A percentile compares a stretch with the other conserved stretches of the same genome.
Conservation (phyloP, 257 asterid genomes). For the Sherardia arvensis region DNA sequence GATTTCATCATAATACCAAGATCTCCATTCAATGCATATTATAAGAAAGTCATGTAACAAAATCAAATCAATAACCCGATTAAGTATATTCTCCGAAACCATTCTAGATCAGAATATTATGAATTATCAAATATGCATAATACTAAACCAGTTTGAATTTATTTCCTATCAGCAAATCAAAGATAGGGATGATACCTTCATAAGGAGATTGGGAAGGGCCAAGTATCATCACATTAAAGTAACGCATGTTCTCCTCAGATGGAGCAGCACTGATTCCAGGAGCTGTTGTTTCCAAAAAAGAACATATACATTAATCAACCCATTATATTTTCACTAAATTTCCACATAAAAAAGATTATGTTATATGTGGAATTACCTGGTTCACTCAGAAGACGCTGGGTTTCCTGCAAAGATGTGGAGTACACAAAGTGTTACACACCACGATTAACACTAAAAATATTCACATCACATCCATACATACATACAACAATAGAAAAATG, state of each 20-base stretch:
- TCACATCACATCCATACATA: too few species aligned
- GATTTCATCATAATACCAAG: neutral
- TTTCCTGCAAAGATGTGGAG: constrained; percentile 47
- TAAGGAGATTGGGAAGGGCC: constrained; percentile 98
- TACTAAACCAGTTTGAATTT: neutral
- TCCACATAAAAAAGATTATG: neutral
- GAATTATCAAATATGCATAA: neutral
- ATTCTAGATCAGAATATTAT: neutral
- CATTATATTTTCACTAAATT: too few species aligned
- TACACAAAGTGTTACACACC: constrained; percentile 2
- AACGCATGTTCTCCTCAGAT: constrained; percentile 95
- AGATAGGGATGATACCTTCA: constrained; percentile 48
- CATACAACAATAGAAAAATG: neutral
- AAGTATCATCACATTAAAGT: constrained; percentile 97
- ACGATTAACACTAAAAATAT: constrained; percentile 3
- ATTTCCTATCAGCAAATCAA: neutral
- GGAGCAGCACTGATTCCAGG: constrained; percentile 99
- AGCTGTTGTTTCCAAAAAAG: constrained; percentile 32
- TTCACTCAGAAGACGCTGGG: constrained; percentile 97
- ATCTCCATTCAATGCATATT: neutral
- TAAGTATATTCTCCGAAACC: neutral
- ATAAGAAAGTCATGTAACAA: neutral
- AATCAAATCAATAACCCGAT: too few species aligned
- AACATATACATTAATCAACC: too few species aligned
- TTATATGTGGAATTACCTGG: constrained; percentile 54